phyloP scores from a whole-genome alignment of 768 basidiomycete species.

The Xerocomellus chrysenteron region DNA sequence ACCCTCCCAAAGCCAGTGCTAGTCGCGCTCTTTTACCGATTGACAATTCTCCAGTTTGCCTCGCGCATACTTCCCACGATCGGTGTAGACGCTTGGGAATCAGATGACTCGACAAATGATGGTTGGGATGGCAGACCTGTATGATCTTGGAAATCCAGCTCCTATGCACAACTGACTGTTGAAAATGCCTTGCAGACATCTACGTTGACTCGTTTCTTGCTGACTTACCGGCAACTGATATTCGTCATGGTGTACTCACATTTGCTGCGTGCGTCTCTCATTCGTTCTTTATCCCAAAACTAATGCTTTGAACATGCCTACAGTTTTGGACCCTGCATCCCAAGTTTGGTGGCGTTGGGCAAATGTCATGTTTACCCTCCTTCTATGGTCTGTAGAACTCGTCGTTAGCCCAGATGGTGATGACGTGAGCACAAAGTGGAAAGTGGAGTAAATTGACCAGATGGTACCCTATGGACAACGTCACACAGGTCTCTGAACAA shows the following conservation, averaged over 20 bases:
- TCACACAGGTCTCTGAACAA: conserved; percentile 3
- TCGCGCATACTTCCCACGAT: conserved; percentile 84
- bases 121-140: conserved; percentile 76
- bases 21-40: conserved; percentile 73
- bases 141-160: conserved; percentile 11
- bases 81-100: conserved; percentile 77
- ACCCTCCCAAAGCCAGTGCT: conserved; percentile 85
- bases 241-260: conserved; percentile 89
- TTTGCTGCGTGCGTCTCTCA: conserved; percentile 60
- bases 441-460: conserved; percentile 50
- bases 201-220: conserved; percentile 64
- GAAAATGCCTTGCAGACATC: conserved; percentile 54
- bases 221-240: conserved; percentile 82
- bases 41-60: conserved; percentile 78
- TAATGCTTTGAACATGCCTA: conserved; percentile 1
- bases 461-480: conserved; percentile 8
- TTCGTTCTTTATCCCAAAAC: background rate
- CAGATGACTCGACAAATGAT: conserved; percentile 58
- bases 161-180: conserved; percentile 9
- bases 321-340: conserved; percentile 86
- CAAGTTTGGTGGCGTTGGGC: conserved; percentile 95
- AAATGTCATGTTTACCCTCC: conserved; percentile 83
- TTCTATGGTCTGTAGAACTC: conserved; percentile 81
- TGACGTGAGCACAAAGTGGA: conserved; percentile 67
- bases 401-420: conserved; percentile 78